A percentile compares a stretch with the other conserved stretches of the same genome.
phyloP scores from a whole-genome alignment of 2,329 filamentous ascomycete genomes.

The Passalora sequoiae region DNA sequence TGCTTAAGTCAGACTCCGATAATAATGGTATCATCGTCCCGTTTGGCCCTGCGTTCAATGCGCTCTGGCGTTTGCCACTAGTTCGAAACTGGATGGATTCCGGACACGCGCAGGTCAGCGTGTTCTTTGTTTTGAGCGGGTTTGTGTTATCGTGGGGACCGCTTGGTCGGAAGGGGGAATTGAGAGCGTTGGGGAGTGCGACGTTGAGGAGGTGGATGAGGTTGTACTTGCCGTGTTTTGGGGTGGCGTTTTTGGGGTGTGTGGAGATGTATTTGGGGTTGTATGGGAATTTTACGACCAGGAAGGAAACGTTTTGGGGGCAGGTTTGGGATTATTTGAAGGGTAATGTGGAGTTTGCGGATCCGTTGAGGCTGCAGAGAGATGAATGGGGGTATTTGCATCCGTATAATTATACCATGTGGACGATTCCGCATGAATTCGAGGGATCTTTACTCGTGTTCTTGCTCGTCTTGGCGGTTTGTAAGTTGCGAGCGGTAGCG shows the following conservation, averaged over 20 bases:
- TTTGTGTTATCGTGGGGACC: slow-evolving; percentile 15
- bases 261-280: slow-evolving; percentile 7
- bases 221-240: slow-evolving; percentile 12
- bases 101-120: slow-evolving; percentile 14
- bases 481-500: slow-evolving; percentile 3
- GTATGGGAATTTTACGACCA: background rate
- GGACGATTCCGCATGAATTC: slow-evolving; percentile 20
- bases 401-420: slow-evolving; percentile 18
- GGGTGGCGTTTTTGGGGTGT: slow-evolving; percentile 8
- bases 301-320: slow-evolving; percentile 6
- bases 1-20: slow-evolving; percentile 2
- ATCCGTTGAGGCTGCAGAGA: slow-evolving; percentile 15
- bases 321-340: slow-evolving; percentile 13
- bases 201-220: slow-evolving; percentile 12
- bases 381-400: slow-evolving; percentile 5
- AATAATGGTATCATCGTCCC: background rate
- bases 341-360: slow-evolving; percentile 10
- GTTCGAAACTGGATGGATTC: slow-evolving; percentile 11
- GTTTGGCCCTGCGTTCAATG: background rate
- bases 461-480: slow-evolving; percentile 7
- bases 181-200: slow-evolving; percentile 3
- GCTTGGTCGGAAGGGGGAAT: slow-evolving; percentile 4
- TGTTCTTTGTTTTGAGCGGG: slow-evolving; percentile 18
- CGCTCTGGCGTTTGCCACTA: slow-evolving; percentile 18
- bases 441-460: slow-evolving; percentile 16